These are phyloP conservation scores for Nakazawaea ambrosiae DNA, from an alignment of 805 yeast genomes.

Conservation along the genomic window DNA sequence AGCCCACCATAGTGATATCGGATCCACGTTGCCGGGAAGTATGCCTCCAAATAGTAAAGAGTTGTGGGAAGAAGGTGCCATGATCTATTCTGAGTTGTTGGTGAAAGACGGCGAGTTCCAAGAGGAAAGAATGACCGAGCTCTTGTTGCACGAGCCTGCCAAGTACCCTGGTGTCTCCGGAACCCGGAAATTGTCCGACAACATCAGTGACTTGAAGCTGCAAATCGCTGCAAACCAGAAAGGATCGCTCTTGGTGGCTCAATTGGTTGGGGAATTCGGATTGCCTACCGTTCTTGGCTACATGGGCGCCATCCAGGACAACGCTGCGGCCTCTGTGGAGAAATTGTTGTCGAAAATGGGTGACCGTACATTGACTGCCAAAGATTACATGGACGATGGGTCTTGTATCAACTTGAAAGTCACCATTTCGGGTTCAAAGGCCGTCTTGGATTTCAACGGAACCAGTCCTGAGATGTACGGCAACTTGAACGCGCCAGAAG, in stretches of 20 bases:
- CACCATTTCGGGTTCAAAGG: constrained; percentile 39
- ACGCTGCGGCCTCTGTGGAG: constrained; percentile 70
- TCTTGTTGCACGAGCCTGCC: constrained; percentile 70
- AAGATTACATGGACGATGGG: constrained; percentile 79
- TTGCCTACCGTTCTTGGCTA: constrained; percentile 54
- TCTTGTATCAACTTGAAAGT: constrained; percentile 55
- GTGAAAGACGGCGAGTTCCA: constrained; percentile 71
- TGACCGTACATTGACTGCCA: constrained; percentile 34
- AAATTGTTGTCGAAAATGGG: constrained; percentile 38
- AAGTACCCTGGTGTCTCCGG: constrained; percentile 84
- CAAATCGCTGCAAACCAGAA: constrained; percentile 86
- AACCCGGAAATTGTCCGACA: constrained; percentile 76
- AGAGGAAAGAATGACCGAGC: constrained; percentile 55
- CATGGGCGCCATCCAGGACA: constrained; percentile 76
- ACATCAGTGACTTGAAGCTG: constrained; percentile 76
- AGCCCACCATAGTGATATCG: constrained; percentile 96
- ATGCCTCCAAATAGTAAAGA: constrained; percentile 91
- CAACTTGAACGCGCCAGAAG: constrained; percentile 87
- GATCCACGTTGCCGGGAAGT: constrained; percentile 86
- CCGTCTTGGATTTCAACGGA: constrained; percentile 78
- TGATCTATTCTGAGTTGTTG: constrained; percentile 69
- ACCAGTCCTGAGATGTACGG: constrained; percentile 86
- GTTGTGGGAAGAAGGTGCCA: constrained; percentile 87
- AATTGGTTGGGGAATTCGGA: constrained; percentile 57
- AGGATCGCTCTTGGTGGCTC: constrained; percentile 62